Percentiles rank a stretch among this genome's conserved stretches.
phyloP scores from a whole-genome alignment of 306 rosid genomes.

The Hippophae gyantsensis region DNA sequence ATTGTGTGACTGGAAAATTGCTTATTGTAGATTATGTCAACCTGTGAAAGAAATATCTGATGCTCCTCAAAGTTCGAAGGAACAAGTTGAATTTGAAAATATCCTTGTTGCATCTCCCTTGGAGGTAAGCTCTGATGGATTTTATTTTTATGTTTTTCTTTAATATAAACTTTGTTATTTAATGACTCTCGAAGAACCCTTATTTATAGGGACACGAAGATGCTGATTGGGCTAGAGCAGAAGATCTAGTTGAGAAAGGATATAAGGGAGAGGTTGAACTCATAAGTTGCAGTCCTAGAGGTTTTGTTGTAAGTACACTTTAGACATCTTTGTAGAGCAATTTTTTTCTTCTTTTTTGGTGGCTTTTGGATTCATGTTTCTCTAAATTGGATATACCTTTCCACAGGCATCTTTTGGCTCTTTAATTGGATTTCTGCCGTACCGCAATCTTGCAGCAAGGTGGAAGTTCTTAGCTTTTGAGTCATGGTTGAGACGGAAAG shows the following conservation, averaged over 20 bases:
- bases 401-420: constrained; percentile 84
- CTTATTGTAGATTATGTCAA: constrained; percentile 51
- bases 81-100: constrained; percentile 26
- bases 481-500: constrained; percentile 85
- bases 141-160: constrained; percentile 9
- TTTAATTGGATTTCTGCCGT: constrained; percentile 82
- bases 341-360: constrained; percentile 1
- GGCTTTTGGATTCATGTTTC: constrained; percentile 16
- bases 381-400: constrained; percentile 29
- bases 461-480: constrained; percentile 96
- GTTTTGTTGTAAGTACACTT: constrained; percentile 72
- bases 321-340: background rate
- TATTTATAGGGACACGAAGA: constrained; percentile 48
- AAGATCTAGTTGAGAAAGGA: constrained; percentile 42
- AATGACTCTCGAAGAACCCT: constrained; percentile 12
- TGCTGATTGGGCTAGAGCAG: constrained; percentile 72
- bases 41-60: constrained; percentile 28
- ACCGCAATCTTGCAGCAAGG: constrained; percentile 71
- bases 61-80: constrained; percentile 17
- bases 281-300: constrained; percentile 66
- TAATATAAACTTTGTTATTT: constrained; percentile 3
- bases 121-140: constrained; percentile 42
- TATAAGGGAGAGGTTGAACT: constrained; percentile 66
- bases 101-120: constrained; percentile 26
- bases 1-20: constrained; percentile 17